Evolutionary conservation across 345 rosid species (phyloP).

Genomic region (Draba incana): DNA sequence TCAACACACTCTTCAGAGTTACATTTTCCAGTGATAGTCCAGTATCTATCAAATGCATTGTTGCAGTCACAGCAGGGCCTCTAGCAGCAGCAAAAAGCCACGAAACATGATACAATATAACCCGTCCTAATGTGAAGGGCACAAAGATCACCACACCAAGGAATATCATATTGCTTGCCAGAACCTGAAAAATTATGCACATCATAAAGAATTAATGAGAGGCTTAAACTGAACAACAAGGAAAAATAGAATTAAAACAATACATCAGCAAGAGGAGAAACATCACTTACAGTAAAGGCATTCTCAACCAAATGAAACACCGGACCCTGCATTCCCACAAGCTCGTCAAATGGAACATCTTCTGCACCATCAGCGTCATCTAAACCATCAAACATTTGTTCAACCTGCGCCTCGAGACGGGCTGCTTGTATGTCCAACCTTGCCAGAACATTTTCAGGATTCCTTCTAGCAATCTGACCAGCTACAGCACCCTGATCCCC

Average conservation of each 20-base stretch:
- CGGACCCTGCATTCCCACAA: constrained; percentile 99
- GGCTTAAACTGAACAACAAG: constrained; percentile 5
- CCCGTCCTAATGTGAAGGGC: constrained; percentile 91
- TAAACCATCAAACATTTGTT: constrained; percentile 98
- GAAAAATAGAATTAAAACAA: not conserved
- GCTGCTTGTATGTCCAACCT: constrained; percentile 99
- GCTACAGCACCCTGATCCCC: constrained; percentile 80
- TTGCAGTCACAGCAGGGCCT: constrained; percentile 54
- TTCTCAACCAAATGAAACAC: constrained; percentile 99
- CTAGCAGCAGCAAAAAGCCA: constrained; percentile 88
- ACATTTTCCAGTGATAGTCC: constrained; percentile 71
- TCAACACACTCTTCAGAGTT: constrained; percentile 59
- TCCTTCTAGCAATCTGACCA: constrained; percentile 74
- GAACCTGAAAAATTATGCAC: constrained; percentile 64
- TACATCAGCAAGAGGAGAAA: constrained; percentile 11
- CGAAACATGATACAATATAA: constrained; percentile 64
- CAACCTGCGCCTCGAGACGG: constrained; percentile 98
- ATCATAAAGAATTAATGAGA: constrained; percentile 2
- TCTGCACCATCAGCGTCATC: constrained; percentile 99
- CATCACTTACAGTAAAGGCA: constrained; percentile 89
- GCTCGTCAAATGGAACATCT: constrained; percentile 99
- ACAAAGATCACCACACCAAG: constrained; percentile 92
- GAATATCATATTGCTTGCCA: constrained; percentile 99
- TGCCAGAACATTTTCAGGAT: constrained; percentile 98
- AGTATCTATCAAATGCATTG: constrained; percentile 55